Conservation (phyloP, 768 basidiomycete species). For the Cystobasidiopsis lactophilus region DNA sequence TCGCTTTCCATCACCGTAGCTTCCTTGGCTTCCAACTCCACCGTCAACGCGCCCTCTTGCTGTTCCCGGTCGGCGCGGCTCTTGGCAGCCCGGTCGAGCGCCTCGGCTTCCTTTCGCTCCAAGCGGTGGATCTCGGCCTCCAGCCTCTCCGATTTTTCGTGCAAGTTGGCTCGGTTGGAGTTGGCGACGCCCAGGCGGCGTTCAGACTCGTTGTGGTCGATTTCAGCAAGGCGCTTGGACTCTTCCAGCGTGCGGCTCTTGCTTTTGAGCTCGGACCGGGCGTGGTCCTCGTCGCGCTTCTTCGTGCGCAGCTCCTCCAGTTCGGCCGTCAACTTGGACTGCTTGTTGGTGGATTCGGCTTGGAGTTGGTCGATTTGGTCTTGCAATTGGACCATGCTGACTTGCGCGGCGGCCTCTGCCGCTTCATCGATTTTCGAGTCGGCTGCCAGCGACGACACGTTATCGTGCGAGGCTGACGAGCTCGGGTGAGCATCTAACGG, state of each 20-base stretch:
- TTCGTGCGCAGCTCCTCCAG: conserved; percentile 48
- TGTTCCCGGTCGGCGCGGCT: conserved; percentile 31
- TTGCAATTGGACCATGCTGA: conserved; percentile 36
- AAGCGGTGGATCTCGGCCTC: conserved; percentile 29
- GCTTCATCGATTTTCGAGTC: not conserved
- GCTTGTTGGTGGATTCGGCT: conserved; percentile 36
- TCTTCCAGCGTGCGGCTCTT: conserved; percentile 74
- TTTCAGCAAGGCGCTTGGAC: conserved; percentile 58
- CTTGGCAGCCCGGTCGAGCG: conserved; percentile 17
- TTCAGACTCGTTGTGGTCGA: conserved; percentile 59
- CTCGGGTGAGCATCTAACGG: conserved; percentile 47
- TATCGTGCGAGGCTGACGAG: too few species aligned
- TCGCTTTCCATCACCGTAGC: conserved; percentile 33
- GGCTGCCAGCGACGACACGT: not conserved
- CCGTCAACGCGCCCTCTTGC: conserved; percentile 38
- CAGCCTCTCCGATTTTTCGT: conserved; percentile 21
- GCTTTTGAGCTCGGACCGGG: conserved; percentile 53
- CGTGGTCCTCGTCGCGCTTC: conserved; percentile 63
- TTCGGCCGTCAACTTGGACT: conserved; percentile 43
- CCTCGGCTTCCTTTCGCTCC: conserved; percentile 17
- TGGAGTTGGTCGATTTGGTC: conserved; percentile 45
- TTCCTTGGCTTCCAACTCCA: conserved; percentile 37
- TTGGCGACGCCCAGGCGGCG: conserved; percentile 57
- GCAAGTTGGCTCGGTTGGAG: conserved; percentile 20
- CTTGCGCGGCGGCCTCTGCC: not conserved